Evolutionary conservation across 1,284 basidiomycete species (phyloP), one percentile per base, ranked within the genome.

Genomic region (Rhodotorula glutinis): DNA sequence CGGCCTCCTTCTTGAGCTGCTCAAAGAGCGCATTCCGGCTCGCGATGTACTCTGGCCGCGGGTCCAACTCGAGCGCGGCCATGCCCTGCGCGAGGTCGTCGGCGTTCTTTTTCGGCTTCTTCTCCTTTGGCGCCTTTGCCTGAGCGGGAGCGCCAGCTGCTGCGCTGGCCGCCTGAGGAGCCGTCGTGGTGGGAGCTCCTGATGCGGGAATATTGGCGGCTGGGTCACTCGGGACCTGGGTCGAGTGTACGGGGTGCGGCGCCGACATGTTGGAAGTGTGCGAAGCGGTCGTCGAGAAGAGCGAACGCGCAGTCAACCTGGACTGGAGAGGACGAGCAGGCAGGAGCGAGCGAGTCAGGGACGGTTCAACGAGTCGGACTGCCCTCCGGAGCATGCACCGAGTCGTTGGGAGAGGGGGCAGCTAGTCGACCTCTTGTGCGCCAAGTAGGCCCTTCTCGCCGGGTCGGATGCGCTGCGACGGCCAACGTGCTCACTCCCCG

Each of bases 11-110:
- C 80, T 94, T 94, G 74, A 95, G 82, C 78, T 90, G 83, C 61
- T 97, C 90, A 76, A 93, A 98, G 76, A 98, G 86, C 78, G 88
- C 87, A 80, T 98, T 86, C 66, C 95, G 87, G 78, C 90, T 88
- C 75, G 89, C 88, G 80, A 98, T 89, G 83, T 88, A 98, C 62
- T 84, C 87, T 25, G 95, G 93, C 25, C 83, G 85, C 30, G 94
- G 93, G 80, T 86, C 84, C 61, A 95, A 81, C 89, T 94, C 66
- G 57, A 74, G 61, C 19, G 53, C 58, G 38, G 60, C 63, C 69
- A 70, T 64, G 25, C 63, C 70, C 3, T 66, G 63, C 2, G 43
- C 69, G 55, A 71, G 56, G 62, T 65, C 75, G 71, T 77, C 79
- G 63, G 65, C 67, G 59, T 67, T 38, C 33, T 38, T 67, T 27